phyloP scores from a whole-genome alignment of 2,329 filamentous ascomycete species.

The Penicillium sp. region DNA sequence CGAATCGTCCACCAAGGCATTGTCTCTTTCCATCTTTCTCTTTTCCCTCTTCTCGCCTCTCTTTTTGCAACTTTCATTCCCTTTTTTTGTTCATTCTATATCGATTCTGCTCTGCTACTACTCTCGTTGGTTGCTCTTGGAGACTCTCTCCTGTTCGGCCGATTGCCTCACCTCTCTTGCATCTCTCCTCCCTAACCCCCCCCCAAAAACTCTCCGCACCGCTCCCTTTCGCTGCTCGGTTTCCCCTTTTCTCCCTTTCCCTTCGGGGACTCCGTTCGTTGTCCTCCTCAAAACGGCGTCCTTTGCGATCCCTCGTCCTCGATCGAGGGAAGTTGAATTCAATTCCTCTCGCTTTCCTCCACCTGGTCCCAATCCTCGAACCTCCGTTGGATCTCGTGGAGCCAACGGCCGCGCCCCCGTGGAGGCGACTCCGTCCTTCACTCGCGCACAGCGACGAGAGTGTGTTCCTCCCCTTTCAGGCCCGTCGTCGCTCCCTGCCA shows the following conservation, averaged over 20 bases:
- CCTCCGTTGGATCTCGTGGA: constrained; percentile 4
- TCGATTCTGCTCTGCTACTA: not conserved
- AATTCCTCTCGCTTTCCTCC: constrained; percentile 14
- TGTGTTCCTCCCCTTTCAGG: constrained; percentile 30
- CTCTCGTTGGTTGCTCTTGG: constrained; percentile 3
- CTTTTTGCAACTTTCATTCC: not conserved
- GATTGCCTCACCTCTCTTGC: constrained; percentile 6
- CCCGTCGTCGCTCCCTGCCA: constrained; percentile 31
- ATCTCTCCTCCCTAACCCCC: constrained; percentile 9
- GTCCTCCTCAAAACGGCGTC: constrained; percentile 32
- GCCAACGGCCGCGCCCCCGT: constrained; percentile 19
- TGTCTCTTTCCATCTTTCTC: not conserved
- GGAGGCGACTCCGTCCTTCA: constrained; percentile 26
- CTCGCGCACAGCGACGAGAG: constrained; percentile 29
- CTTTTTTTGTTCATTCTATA: not conserved
- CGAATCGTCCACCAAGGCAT: not conserved
- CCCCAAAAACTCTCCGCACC: not conserved
- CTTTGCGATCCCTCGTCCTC: constrained; percentile 21
- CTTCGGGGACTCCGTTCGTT: constrained; percentile 1
- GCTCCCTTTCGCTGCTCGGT: constrained; percentile 1
- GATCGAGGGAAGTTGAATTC: constrained; percentile 20
- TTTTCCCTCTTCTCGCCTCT: not conserved
- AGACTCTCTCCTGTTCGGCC: constrained; percentile 6
- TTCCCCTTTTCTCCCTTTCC: not conserved
- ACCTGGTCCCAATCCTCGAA: constrained; percentile 9